Conservation (phyloP, 1,284 basidiomycete genomes). For the Marasmius sp. region DNA sequence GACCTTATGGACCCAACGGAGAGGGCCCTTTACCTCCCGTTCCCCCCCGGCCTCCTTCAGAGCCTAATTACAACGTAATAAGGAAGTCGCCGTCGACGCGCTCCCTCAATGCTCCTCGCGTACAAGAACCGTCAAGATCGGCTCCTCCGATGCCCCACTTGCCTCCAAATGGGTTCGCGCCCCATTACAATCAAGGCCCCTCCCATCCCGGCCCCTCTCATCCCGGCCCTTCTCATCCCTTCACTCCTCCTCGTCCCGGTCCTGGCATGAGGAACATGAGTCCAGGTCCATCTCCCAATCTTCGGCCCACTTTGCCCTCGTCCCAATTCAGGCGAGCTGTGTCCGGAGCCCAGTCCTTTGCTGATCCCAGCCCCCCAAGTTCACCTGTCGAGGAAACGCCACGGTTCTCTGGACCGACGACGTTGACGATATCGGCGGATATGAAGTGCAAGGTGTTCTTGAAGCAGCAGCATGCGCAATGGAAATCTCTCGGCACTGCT, state of each 20-base stretch:
- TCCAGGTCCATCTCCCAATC: slow-evolving; percentile 44
- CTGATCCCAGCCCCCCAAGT: slow-evolving; percentile 74
- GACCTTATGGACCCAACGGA: slow-evolving; percentile 13
- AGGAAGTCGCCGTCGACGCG: slow-evolving; percentile 61
- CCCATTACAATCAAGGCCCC: slow-evolving; percentile 28
- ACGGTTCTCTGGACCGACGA: slow-evolving; percentile 61
- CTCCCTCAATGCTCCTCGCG: slow-evolving; percentile 58
- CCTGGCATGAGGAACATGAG: slow-evolving; percentile 19
- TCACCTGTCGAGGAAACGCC: slow-evolving; percentile 67
- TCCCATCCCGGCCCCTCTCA: slow-evolving; percentile 37
- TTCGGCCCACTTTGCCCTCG: slow-evolving; percentile 63
- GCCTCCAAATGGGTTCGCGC: slow-evolving; percentile 40
- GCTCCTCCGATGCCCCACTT: slow-evolving; percentile 51
- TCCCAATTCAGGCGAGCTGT: slow-evolving; percentile 51
- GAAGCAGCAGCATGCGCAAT: slow-evolving; percentile 93
- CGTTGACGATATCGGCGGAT: slow-evolving; percentile 78
- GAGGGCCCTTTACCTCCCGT: slow-evolving; percentile 19
- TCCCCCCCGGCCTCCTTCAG: slow-evolving; percentile 41
- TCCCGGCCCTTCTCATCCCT: slow-evolving; percentile 34
- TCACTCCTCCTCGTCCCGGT: slow-evolving; percentile 41
- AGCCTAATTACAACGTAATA: slow-evolving; percentile 39
- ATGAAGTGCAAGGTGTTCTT: slow-evolving; percentile 99
- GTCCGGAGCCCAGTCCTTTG: slow-evolving; percentile 52
- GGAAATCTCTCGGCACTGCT: slow-evolving; percentile 93
- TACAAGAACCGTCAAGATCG: slow-evolving; percentile 33